These are phyloP conservation scores for Lipomyces starkeyi DNA, from an alignment of 805 yeast species.

Conservation along the genomic window DNA sequence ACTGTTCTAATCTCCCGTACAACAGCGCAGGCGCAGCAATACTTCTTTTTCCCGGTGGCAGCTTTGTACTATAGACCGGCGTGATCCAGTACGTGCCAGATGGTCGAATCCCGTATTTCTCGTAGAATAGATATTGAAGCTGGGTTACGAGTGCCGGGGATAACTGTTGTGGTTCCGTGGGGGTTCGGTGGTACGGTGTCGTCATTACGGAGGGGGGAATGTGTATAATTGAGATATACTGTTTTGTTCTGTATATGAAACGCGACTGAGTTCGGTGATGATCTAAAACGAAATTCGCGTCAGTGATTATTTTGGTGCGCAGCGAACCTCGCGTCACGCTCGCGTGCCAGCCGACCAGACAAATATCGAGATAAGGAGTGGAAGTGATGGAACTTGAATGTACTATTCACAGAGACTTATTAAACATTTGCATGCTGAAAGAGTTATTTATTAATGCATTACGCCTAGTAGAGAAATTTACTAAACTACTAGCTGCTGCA, in stretches of 20 bases:
- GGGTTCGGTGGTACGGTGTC: not conserved
- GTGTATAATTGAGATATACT: not conserved
- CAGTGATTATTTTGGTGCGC: not conserved
- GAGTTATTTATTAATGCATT: too few species aligned
- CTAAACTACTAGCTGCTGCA: too few species aligned
- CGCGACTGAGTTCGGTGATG: not conserved
- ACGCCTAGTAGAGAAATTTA: too few species aligned
- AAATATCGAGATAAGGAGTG: not conserved
- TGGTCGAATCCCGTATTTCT: constrained; percentile 21
- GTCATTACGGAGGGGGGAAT: not conserved
- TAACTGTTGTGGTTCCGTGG: not conserved
- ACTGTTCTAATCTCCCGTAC: constrained; percentile 14
- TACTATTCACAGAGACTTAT: too few species aligned
- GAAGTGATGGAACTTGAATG: too few species aligned
- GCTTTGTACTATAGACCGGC: constrained; percentile 12
- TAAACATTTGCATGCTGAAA: too few species aligned
- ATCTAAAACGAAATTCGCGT: not conserved
- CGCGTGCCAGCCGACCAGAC: not conserved
- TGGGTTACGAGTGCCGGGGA: constrained; percentile 3
- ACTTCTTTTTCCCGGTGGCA: not conserved
- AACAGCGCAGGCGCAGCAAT: constrained; percentile 1
- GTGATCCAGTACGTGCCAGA: constrained; percentile 15
- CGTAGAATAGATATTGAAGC: constrained; percentile 6
- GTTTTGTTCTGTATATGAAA: not conserved
- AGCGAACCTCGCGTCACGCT: not conserved